phyloP scores from a whole-genome alignment of 1,284 basidiomycete species.

The Heterobasidion annosum region DNA sequence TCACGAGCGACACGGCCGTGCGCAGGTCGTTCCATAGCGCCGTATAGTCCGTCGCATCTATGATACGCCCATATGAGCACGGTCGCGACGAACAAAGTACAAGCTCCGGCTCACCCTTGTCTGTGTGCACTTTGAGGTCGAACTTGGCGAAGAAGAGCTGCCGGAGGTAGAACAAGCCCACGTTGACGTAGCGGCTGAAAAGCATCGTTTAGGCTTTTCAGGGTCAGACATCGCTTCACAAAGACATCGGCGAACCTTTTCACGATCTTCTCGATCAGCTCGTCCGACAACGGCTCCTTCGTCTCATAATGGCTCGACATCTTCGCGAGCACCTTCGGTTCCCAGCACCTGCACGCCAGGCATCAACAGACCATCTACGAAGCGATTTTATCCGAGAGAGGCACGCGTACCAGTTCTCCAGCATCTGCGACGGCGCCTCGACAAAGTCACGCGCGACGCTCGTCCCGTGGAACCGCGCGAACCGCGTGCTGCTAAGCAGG shows the following conservation, averaged over 20 bases:
- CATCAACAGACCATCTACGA: not conserved
- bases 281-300: slow-evolving; percentile 59
- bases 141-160: slow-evolving; percentile 80
- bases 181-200: slow-evolving; percentile 66
- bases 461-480: slow-evolving; percentile 73
- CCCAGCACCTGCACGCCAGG: slow-evolving; percentile 57
- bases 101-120: slow-evolving; percentile 35
- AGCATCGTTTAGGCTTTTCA: not conserved
- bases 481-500: slow-evolving; percentile 64
- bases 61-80: not conserved
- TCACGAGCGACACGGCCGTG: slow-evolving; percentile 58
- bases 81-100: not conserved
- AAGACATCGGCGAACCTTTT: slow-evolving; percentile 41
- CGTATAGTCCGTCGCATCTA: slow-evolving; percentile 61
- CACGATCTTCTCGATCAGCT: slow-evolving; percentile 73
- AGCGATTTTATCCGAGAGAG: not conserved
- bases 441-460: slow-evolving; percentile 78
- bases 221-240: not conserved
- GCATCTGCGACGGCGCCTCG: slow-evolving; percentile 83
- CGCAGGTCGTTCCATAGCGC: slow-evolving; percentile 66
- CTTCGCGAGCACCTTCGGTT: slow-evolving; percentile 60
- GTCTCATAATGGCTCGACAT: slow-evolving; percentile 78
- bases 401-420: slow-evolving; percentile 70
- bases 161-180: slow-evolving; percentile 72
- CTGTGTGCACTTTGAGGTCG: slow-evolving; percentile 69